Conservation (phyloP, 2,329 filamentous ascomycete species). For the Diaporthe eres region DNA sequence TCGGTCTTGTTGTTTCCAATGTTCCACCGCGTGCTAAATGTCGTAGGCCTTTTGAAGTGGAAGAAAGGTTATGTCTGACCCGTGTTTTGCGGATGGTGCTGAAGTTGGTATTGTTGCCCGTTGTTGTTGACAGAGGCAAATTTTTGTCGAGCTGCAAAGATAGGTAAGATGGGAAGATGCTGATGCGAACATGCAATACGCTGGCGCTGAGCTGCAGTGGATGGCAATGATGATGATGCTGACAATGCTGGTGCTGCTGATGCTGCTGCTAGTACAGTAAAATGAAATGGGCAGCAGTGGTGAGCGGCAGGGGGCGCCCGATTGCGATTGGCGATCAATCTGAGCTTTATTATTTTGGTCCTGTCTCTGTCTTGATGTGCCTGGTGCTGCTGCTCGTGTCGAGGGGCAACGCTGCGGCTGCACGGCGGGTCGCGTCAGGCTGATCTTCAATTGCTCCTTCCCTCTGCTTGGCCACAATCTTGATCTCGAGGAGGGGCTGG, state of each 20-base stretch:
- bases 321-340: conserved; percentile 35
- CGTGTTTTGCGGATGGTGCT: neutral
- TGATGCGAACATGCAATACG: conserved; percentile 31
- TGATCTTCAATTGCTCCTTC: conserved; percentile 11
- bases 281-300: neutral
- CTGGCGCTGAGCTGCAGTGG: conserved; percentile 27
- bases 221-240: conserved; percentile 9
- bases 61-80: conserved; percentile 22
- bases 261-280: neutral
- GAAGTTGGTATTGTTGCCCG: neutral
- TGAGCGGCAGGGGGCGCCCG: conserved; percentile 14
- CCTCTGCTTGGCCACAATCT: conserved; percentile 14
- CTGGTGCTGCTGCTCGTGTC: conserved; percentile 18
- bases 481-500: conserved; percentile 18
- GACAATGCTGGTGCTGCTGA: neutral
- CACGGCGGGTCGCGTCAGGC: conserved; percentile 32
- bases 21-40: neutral
- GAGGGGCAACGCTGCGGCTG: conserved; percentile 33
- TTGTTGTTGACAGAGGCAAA: neutral
- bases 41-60: neutral
- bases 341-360: conserved; percentile 30
- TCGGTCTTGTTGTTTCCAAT: conserved; percentile 12
- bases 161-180: conserved; percentile 7
- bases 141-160: conserved; percentile 2
- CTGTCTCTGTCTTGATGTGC: neutral